Percentiles rank a stretch among this genome's conserved stretches.
phyloP scores from a whole-genome alignment of 2,329 filamentous ascomycete species.

The Anisogramma anomala region DNA sequence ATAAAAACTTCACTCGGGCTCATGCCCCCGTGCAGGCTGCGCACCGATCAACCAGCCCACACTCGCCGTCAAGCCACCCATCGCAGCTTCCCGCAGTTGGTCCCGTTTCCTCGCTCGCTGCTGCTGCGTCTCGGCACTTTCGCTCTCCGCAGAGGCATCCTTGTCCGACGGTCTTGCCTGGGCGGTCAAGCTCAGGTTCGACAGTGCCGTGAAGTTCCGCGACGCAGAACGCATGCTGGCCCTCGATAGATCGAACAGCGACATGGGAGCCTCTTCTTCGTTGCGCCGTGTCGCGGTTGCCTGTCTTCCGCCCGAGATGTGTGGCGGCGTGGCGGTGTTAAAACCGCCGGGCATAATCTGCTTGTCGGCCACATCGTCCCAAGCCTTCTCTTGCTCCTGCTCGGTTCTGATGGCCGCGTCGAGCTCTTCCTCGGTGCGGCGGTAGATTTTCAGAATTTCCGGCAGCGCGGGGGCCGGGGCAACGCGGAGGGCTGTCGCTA shows the following conservation, averaged over 20 bases:
- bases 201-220: conserved; percentile 44
- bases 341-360: conserved; percentile 47
- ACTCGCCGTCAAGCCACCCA: conserved; percentile 54
- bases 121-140: conserved; percentile 1
- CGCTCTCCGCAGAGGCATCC: background rate
- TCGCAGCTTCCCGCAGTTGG: conserved; percentile 53
- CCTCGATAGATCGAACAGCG: conserved; percentile 51
- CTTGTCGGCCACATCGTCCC: conserved; percentile 54
- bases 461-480: conserved; percentile 59
- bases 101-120: conserved; percentile 56
- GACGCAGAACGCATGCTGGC: conserved; percentile 49
- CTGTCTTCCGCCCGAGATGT: conserved; percentile 29
- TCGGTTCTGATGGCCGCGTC: conserved; percentile 52
- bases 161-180: conserved; percentile 26
- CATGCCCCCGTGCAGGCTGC: conserved; percentile 26
- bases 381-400: conserved; percentile 55
- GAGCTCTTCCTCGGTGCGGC: conserved; percentile 67
- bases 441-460: conserved; percentile 64
- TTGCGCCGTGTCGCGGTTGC: conserved; percentile 30
- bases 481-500: conserved; percentile 63
- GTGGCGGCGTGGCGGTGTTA: conserved; percentile 27
- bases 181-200: conserved; percentile 35
- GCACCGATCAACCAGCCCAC: conserved; percentile 58
- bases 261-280: conserved; percentile 49
- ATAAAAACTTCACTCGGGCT: conserved; percentile 19